phyloP scores from a whole-genome alignment of 139 green algal species.

The Ettlia oleoabundans region DNA sequence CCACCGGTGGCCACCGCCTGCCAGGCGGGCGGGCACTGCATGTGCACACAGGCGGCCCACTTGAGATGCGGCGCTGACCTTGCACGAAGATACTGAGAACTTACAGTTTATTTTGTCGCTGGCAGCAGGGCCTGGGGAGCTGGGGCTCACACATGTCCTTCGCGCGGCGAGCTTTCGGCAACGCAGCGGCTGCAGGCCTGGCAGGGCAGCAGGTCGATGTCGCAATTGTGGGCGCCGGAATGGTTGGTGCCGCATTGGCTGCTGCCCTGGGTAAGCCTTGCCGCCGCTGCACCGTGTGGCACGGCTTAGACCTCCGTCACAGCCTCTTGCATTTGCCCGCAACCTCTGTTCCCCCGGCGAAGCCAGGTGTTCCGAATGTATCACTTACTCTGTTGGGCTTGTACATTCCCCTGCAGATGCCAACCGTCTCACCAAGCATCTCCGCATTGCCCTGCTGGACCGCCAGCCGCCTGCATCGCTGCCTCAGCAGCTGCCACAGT shows the following conservation, averaged over 20 bases:
- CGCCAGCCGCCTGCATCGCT: background rate
- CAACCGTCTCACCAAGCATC: slow-evolving; percentile 4
- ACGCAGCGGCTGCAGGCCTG: background rate
- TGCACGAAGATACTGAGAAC: too few species aligned
- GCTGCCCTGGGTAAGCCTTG: background rate
- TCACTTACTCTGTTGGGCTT: too few species aligned
- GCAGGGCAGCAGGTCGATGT: background rate
- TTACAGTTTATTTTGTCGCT: too few species aligned
- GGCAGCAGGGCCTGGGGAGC: background rate
- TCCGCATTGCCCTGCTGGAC: background rate
- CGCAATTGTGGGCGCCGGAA: background rate
- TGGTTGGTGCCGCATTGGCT: background rate
- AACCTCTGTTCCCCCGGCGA: too few species aligned
- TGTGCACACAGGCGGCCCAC: too few species aligned
- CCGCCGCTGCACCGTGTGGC: background rate
- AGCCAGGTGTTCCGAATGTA: too few species aligned
- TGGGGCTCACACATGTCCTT: too few species aligned
- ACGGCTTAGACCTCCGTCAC: too few species aligned
- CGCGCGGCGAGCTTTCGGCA: background rate
- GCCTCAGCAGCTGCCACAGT: background rate
- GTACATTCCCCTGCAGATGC: background rate
- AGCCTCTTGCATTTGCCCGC: too few species aligned
- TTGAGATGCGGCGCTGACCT: too few species aligned
- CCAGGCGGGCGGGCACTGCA: too few species aligned
- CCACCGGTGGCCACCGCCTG: too few species aligned